Conservation (phyloP, 2,329 filamentous ascomycete species). For the Botrytis aclada region DNA sequence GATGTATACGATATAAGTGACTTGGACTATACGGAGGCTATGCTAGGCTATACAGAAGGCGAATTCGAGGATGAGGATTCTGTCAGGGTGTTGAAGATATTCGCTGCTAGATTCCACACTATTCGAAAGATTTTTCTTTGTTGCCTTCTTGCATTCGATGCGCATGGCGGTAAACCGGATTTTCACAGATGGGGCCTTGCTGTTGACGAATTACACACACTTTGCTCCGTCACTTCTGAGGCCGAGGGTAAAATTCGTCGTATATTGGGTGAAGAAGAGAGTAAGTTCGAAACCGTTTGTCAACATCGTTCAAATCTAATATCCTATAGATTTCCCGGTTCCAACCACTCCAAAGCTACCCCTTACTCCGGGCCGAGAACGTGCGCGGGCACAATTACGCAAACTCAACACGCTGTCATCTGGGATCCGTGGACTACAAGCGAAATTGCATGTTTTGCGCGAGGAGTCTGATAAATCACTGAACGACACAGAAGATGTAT, state of each 20-base stretch:
- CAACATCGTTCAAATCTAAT: slow-evolving; percentile 30
- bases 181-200: slow-evolving; percentile 75
- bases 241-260: slow-evolving; percentile 64
- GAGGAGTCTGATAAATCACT: slow-evolving; percentile 83
- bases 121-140: slow-evolving; percentile 84
- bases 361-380: slow-evolving; percentile 72
- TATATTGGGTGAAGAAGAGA: slow-evolving; percentile 76
- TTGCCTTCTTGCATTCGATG: slow-evolving; percentile 82
- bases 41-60: slow-evolving; percentile 59
- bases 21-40: slow-evolving; percentile 68
- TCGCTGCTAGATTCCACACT: slow-evolving; percentile 76
- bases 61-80: slow-evolving; percentile 74
- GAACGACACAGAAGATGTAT: slow-evolving; percentile 68
- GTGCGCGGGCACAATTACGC: slow-evolving; percentile 80
- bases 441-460: slow-evolving; percentile 86
- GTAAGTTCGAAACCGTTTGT: slow-evolving; percentile 47
- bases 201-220: slow-evolving; percentile 66
- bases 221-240: slow-evolving; percentile 59
- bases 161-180: slow-evolving; percentile 73
- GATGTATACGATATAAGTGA: slow-evolving; percentile 82
- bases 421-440: slow-evolving; percentile 86
- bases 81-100: slow-evolving; percentile 75
- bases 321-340: slow-evolving; percentile 48
- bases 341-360: slow-evolving; percentile 57
- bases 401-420: slow-evolving; percentile 86